Evolutionary conservation across 371 early-diverging fungal genomes (phyloP).

Genomic region (Apophysomyces sp.): DNA sequence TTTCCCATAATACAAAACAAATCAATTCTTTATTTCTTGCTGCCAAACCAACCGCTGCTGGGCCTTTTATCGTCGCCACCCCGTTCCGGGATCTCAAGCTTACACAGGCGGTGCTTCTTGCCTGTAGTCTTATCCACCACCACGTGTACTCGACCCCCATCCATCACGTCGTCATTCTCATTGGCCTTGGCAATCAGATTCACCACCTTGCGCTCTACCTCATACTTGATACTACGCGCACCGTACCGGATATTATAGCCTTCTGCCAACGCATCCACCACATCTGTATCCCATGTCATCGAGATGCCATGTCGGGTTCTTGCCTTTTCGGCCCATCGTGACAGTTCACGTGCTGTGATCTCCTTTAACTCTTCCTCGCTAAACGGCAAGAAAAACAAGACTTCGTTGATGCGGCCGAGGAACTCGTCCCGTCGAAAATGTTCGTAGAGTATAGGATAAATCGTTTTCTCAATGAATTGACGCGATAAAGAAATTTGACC

Average conservation of each 20-base stretch:
- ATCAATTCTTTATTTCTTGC: slow-evolving; percentile 15
- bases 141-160: slow-evolving; percentile 47
- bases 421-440: slow-evolving; percentile 65
- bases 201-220: slow-evolving; percentile 56
- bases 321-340: slow-evolving; percentile 56
- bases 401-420: slow-evolving; percentile 63
- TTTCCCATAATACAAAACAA: slow-evolving; percentile 18
- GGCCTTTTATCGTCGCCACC: slow-evolving; percentile 41
- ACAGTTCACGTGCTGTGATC: slow-evolving; percentile 50
- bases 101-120: slow-evolving; percentile 33
- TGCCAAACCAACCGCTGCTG: slow-evolving; percentile 35
- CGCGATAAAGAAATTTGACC: slow-evolving; percentile 43
- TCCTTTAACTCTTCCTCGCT: slow-evolving; percentile 49
- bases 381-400: slow-evolving; percentile 59
- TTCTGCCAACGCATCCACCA: slow-evolving; percentile 45
- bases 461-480: slow-evolving; percentile 51
- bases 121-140: slow-evolving; percentile 34
- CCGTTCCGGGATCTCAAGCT: slow-evolving; percentile 37
- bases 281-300: slow-evolving; percentile 54
- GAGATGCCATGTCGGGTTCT: slow-evolving; percentile 50
- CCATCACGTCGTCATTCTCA: slow-evolving; percentile 55
- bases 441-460: slow-evolving; percentile 58
- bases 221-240: slow-evolving; percentile 63
- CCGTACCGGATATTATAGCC: slow-evolving; percentile 64
- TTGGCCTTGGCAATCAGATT: slow-evolving; percentile 60